Base-by-base conservation (phyloP, 768 basidiomycete species). In the Panaeolus papilionaceus region DNA sequence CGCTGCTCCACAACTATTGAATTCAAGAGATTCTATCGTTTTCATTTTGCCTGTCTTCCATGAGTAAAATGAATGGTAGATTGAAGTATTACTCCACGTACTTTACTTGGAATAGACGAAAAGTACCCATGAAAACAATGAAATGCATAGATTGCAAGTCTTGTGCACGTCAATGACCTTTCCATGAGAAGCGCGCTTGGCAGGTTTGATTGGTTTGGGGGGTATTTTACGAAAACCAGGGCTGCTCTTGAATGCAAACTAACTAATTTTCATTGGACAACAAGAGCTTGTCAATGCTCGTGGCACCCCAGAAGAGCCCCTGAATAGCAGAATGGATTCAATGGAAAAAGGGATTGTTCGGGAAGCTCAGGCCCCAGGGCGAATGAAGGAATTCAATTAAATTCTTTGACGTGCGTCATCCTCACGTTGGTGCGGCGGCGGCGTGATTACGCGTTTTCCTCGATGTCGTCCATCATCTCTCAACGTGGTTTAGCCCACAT, bases 131-230 rank as follows among this genome's bases (percentile, higher is more conserved):
- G 42, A 44, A 16, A 44, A 44, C 11, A 44, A 18, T 16, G 33
- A 2, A 33, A 33, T 33, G 33, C 33, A 2, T 33, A 2, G 33
- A 44, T 16, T 44, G 8, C 9, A 23, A 2, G 20, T 51, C 20
- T 51, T 7, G n/a, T 51, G 47, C n/a, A 51, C 12, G 47, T 51
- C 47, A 51, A 51, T 23, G 23, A 26, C 8, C 20, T 23, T 51
- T 51, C 20, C 54, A 58, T 58, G 54, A 58, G 54, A 58, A 58
- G 26, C 54, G 26, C 28, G 33, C 28, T 58, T 58, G 54, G 54
- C 54, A 58, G 26, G 2, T 37, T 51, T 58, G 54, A 58, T 16
- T 1, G 54, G 7, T 33, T n/a, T 28, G 12, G 33, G 28, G 28
- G 33, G 16, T 37, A 7, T 11, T 58, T 20, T 51, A 20, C 26